These are phyloP conservation scores for Aegle marmelos DNA, from an alignment of 345 rosid species.

Conservation along the genomic window DNA sequence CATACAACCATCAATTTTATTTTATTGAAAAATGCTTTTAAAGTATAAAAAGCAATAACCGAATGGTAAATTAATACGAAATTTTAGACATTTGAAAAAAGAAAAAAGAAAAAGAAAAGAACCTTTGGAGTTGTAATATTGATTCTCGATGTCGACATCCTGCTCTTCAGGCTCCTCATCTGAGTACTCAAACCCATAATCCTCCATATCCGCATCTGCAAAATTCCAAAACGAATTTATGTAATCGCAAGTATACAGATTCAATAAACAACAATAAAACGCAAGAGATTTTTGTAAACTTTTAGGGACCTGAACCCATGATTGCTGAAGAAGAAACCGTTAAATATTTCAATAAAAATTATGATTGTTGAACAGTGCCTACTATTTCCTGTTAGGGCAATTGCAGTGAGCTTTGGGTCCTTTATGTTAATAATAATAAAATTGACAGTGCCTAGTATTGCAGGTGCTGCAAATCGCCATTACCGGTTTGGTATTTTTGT, in stretches of 20 bases:
- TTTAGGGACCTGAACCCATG: neutral
- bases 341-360: too few relatives aligned
- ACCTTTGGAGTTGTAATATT: slow-evolving; percentile 96
- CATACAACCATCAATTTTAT: neutral
- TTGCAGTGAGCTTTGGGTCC: neutral
- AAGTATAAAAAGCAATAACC: neutral
- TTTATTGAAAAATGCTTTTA: too few relatives aligned
- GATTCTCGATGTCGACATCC: slow-evolving; percentile 97
- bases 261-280: neutral
- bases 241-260: neutral
- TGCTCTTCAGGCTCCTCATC: slow-evolving; percentile 98
- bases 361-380: neutral
- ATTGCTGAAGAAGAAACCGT: neutral
- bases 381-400: neutral
- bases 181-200: slow-evolving; percentile 96
- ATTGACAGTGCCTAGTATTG: too few relatives aligned
- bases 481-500: too few relatives aligned
- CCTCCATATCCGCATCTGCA: slow-evolving; percentile 99
- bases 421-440: too few relatives aligned
- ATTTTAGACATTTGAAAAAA: neutral
- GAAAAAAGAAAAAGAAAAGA: neutral
- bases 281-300: neutral
- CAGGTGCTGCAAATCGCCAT: too few relatives aligned
- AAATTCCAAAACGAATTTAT: neutral
- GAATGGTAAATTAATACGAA: neutral